Base-by-base conservation (phyloP, 805 yeast species). In the Starmerella apicola region DNA sequence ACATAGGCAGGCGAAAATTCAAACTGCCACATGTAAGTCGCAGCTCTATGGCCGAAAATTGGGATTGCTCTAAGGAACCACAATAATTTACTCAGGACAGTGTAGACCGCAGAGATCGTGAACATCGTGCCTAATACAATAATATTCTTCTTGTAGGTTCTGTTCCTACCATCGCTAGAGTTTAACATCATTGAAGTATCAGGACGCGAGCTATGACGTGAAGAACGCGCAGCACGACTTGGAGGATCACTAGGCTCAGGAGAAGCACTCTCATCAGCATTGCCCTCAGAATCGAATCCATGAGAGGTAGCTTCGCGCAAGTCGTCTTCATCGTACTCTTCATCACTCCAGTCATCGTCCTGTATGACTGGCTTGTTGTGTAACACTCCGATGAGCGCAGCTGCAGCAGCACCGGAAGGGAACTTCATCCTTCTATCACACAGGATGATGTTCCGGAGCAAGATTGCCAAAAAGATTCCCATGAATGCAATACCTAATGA, bases 1-100 rank as follows among this genome's bases (percentile, higher is more conserved):
- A 91, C 71, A 56, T 88, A 88, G 0, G 97, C 97, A 0, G 98
- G 98, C 0, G 95, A 84, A 0, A 95, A 95, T 57, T 91, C 95
- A 44, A 91, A 71, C 43, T 80, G 77, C 91, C 96, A 82, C 34
- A 81, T 67, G 59, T 82, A 81, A 17, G 61, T 53, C 0, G 94
- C 81, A 16, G 83, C 61, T 33, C 55, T 52, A 1, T 51, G 28
- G 0, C 97, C 97, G 57, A 88, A 81, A 1, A 88, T 54, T 0
- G 96, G 96, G 5, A 91, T 51, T 30, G 64, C 64, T 38, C 74
- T 68, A 10, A 91, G 51, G 20, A 41, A 26, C 24, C 33, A 19
- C 5, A 81, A 41, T 50, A 84, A 80, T 57, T 77, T 84, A 1
- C 94, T 68, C 2, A 69, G 24, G 0, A 84, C 41, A 0, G 97